A percentile compares a stretch with the other conserved stretches of the same genome.
Conservation (phyloP, 441 rosid species). For the Gossypium aridum region DNA sequence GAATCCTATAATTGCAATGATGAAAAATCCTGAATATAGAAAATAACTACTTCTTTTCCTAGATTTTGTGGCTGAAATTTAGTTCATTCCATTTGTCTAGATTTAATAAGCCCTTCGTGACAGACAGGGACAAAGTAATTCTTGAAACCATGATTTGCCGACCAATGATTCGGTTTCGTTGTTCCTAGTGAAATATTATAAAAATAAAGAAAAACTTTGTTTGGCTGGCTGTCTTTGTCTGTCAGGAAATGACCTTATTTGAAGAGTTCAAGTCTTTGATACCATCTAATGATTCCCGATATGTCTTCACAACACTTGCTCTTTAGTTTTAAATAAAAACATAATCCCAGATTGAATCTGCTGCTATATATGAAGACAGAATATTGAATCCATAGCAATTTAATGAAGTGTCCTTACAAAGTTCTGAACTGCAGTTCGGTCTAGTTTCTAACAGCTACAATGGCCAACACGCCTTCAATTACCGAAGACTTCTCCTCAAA, state of each 20-base stretch:
- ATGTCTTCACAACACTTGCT: not conserved
- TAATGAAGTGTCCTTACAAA: not conserved
- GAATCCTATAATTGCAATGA: not conserved
- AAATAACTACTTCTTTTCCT: not conserved
- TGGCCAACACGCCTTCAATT: conserved; percentile 24
- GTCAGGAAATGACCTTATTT: not conserved
- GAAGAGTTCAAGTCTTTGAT: not conserved
- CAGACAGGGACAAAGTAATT: not conserved
- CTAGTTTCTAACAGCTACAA: conserved; percentile 11
- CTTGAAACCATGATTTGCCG: conserved; percentile 1
- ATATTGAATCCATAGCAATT: not conserved
- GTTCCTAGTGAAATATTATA: not conserved
- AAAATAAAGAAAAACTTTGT: not conserved
- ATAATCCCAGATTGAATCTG: not conserved
- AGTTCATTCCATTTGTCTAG: not conserved
- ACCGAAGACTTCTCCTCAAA: not conserved
- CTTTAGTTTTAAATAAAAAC: not conserved
- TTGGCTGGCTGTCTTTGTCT: not conserved
- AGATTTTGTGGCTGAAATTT: not conserved
- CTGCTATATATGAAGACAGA: not conserved
- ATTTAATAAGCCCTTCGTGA: not conserved
- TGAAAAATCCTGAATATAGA: not conserved
- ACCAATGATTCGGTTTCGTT: not conserved
- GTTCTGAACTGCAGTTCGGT: not conserved
- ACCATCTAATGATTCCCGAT: not conserved